phyloP scores from a whole-genome alignment of 2,329 filamentous ascomycete genomes.

The Esteya vermicola region DNA sequence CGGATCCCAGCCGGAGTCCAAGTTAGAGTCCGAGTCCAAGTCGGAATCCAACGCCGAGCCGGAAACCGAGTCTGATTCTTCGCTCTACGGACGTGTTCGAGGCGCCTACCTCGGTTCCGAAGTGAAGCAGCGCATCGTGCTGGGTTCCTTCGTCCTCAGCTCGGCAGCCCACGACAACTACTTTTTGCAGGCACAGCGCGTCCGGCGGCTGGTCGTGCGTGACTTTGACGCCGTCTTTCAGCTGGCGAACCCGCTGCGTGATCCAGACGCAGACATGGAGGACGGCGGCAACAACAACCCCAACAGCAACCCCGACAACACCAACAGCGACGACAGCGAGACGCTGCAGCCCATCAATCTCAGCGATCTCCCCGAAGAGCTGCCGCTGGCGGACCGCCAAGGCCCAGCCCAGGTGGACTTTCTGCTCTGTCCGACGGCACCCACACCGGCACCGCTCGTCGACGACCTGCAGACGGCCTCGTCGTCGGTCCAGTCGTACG shows the following conservation, averaged over 20 bases:
- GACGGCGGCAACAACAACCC: too few species aligned
- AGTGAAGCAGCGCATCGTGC: slow-evolving; percentile 71
- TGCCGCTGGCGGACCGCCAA: slow-evolving; percentile 38
- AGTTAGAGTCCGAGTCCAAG: too few species aligned
- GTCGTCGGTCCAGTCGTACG: slow-evolving; percentile 60
- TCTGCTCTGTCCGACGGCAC: slow-evolving; percentile 75
- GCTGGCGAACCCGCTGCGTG: slow-evolving; percentile 50
- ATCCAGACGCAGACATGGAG: slow-evolving; percentile 30
- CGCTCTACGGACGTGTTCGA: slow-evolving; percentile 66
- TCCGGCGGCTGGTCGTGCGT: slow-evolving; percentile 66
- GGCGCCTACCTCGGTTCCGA: slow-evolving; percentile 67
- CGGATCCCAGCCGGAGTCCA: too few species aligned
- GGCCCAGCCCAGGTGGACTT: slow-evolving; percentile 63
- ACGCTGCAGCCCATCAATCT: slow-evolving; percentile 30
- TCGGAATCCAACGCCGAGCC: slow-evolving; percentile 8
- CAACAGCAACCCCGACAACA: too few species aligned
- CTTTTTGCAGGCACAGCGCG: slow-evolving; percentile 83
- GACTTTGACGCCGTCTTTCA: slow-evolving; percentile 77
- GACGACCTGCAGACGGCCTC: slow-evolving; percentile 18
- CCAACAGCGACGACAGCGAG: slow-evolving; percentile 24
- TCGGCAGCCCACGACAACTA: slow-evolving; percentile 91
- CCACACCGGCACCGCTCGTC: slow-evolving; percentile 33
- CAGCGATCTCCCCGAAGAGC: slow-evolving; percentile 41
- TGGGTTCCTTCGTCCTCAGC: slow-evolving; percentile 82
- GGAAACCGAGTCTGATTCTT: slow-evolving; percentile 39